Conservation (phyloP, 1,139 yeast genomes). For the Taphrina confusa region DNA sequence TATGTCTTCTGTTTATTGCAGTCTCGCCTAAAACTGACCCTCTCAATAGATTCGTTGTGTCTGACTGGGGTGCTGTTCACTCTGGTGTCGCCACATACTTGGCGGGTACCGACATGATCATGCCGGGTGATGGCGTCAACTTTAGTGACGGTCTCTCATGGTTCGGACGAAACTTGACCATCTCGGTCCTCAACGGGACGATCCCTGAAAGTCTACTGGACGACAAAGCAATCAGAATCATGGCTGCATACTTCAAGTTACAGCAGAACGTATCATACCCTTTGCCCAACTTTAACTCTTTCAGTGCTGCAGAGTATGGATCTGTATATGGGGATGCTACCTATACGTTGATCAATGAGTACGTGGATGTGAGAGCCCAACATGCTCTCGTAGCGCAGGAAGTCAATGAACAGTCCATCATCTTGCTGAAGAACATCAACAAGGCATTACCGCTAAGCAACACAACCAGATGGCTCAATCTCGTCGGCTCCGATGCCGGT, state of each 20-base stretch:
- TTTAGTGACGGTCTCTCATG: constrained; percentile 46
- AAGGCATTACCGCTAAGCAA: constrained; percentile 58
- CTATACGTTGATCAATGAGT: constrained; percentile 53
- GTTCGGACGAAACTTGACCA: constrained; percentile 62
- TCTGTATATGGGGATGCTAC: constrained; percentile 16
- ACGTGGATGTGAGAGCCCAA: constrained; percentile 54
- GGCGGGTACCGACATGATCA: constrained; percentile 66
- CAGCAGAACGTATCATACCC: constrained; percentile 38
- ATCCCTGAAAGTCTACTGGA: constrained; percentile 58
- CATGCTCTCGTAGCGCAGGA: constrained; percentile 56
- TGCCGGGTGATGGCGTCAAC: constrained; percentile 55
- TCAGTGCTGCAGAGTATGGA: constrained; percentile 10
- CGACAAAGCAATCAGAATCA: constrained; percentile 63
- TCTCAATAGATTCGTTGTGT: constrained; percentile 51
- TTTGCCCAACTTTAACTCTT: constrained; percentile 15
- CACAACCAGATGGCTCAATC: constrained; percentile 53
- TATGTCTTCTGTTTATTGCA: constrained; percentile 41
- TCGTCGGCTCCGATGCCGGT: constrained; percentile 47
- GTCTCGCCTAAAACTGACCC: not conserved
- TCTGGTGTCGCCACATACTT: constrained; percentile 60
- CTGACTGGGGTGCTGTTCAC: constrained; percentile 69
- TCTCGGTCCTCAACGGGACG: constrained; percentile 59
- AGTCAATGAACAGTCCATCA: constrained; percentile 61
- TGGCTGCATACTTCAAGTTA: constrained; percentile 57
- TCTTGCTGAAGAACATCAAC: constrained; percentile 57